Evolutionary conservation across 2,329 filamentous ascomycete genomes (phyloP), one percentile per base, ranked within the genome.

Genomic region (Aspergillus latus): DNA sequence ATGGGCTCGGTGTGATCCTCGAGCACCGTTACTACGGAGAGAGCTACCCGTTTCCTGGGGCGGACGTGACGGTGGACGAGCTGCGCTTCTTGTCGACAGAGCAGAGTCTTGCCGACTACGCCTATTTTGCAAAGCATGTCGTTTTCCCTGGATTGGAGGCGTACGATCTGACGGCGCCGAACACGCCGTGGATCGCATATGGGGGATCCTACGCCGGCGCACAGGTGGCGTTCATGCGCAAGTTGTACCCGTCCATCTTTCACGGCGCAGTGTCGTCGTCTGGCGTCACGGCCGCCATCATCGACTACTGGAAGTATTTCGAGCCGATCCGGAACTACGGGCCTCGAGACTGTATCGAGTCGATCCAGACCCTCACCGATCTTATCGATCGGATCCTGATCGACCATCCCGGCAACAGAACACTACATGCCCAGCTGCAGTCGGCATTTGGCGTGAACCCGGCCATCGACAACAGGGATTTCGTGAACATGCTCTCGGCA

Each of bases 21-120:
- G 91, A 96, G 75, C 91, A 96, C 68, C 84, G 91, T 30, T 96
- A 95, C 78, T 96, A 96, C 68, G 91, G 91, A 54, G 80, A 80
- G 10, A 92, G 88, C 68, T 86, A 87, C 53, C 90, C 90, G 0
- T 83, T 84, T 0, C 6, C 39, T 15, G n/a, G 7, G 8, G 70
- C 79, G 1, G 82, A 92, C 65, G 78, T 93, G 16, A 82, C 82
- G 0, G 87, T 84, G 0, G 76, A 88, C 68, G 92, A 84, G 64
- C 74, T 95, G 61, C 86, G 91, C 2, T 96, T 94, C 77, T 76
- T 96, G 66, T 88, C 89, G 0, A 94, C 90, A 0, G 88, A 92
- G 64, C 91, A 96, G 71, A 86, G 90, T 0, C 70, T 95, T 39
- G 90, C 90, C 6, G 91, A 96, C 69, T 85, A 87, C 43, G 89